These are phyloP conservation scores for Bipolaris bicolor DNA, from an alignment of 2,329 filamentous ascomycete species.

Conservation along the genomic window DNA sequence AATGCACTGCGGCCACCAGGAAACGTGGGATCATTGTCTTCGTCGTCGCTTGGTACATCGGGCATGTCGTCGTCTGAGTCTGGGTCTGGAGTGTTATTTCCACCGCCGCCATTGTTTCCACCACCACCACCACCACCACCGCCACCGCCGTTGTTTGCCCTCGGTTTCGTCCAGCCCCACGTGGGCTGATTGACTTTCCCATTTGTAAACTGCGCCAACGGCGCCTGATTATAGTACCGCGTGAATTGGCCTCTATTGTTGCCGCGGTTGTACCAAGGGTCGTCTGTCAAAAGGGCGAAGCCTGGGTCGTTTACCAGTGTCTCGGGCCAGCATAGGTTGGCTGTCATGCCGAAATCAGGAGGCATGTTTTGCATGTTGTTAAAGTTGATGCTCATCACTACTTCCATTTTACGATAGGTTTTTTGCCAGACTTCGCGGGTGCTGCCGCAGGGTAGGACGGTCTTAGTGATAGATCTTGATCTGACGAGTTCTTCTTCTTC, in stretches of 20 bases:
- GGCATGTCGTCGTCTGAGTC: neutral
- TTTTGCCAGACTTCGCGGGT: neutral
- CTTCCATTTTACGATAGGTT: neutral
- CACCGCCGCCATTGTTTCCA: neutral
- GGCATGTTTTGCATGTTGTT: neutral
- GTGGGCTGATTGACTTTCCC: neutral
- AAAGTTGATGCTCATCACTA: neutral
- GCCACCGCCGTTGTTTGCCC: no score
- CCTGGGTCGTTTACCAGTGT: constrained; percentile 1
- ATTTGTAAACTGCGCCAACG: neutral
- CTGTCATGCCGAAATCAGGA: neutral
- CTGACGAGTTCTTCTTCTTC: neutral
- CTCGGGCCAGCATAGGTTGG: constrained; percentile 1
- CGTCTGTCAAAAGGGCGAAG: constrained; percentile 1
- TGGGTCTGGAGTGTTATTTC: neutral
- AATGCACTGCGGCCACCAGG: neutral
- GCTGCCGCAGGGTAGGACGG: neutral
- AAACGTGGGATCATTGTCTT: neutral
- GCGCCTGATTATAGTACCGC: neutral
- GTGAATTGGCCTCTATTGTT: neutral
- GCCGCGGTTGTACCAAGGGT: constrained; percentile 2
- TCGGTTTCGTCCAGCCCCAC: neutral
- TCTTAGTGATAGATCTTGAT: neutral
- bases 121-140: no score
- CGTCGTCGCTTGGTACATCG: neutral